A percentile compares a stretch with the other conserved stretches of the same genome.
phyloP scores from a whole-genome alignment of 768 basidiomycete genomes.

The Lentinula detonsa region DNA sequence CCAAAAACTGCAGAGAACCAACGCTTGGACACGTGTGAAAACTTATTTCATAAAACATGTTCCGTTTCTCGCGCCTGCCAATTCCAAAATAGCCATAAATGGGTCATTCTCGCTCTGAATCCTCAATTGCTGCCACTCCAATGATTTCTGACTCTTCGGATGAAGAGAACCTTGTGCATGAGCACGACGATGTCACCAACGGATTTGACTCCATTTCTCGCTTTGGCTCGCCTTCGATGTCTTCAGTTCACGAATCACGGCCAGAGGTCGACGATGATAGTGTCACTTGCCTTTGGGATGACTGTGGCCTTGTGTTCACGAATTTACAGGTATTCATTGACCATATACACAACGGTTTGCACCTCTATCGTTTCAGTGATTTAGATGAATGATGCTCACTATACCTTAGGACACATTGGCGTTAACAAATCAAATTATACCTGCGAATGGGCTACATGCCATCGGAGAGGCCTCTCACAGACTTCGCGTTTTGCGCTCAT shows the following conservation, averaged over 20 bases:
- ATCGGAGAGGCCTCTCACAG: conserved; percentile 74
- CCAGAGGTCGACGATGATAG: conserved; percentile 33
- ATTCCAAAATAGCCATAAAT: background rate
- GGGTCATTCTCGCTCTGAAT: conserved; percentile 8
- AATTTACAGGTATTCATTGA: conserved; percentile 72
- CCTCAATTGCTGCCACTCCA: conserved; percentile 15
- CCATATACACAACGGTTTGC: conserved; percentile 77
- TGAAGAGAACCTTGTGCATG: background rate
- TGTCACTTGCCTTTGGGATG: conserved; percentile 80
- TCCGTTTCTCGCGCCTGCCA: background rate
- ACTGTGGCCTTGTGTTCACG: conserved; percentile 68
- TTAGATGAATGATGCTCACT: background rate
- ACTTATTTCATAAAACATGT: background rate
- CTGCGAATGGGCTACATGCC: conserved; percentile 86
- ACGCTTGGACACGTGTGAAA: background rate
- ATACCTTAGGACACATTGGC: conserved; percentile 65
- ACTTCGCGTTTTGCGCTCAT: conserved; percentile 87
- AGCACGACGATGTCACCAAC: background rate
- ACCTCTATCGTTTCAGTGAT: background rate
- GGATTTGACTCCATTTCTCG: conserved; percentile 25
- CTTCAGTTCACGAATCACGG: conserved; percentile 9
- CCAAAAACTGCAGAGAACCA: background rate
- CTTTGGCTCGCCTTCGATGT: conserved; percentile 30
- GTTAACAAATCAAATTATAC: conserved; percentile 80
- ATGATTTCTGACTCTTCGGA: conserved; percentile 12